Base-by-base conservation (phyloP, 768 basidiomycete species). In the Russula sp. region DNA sequence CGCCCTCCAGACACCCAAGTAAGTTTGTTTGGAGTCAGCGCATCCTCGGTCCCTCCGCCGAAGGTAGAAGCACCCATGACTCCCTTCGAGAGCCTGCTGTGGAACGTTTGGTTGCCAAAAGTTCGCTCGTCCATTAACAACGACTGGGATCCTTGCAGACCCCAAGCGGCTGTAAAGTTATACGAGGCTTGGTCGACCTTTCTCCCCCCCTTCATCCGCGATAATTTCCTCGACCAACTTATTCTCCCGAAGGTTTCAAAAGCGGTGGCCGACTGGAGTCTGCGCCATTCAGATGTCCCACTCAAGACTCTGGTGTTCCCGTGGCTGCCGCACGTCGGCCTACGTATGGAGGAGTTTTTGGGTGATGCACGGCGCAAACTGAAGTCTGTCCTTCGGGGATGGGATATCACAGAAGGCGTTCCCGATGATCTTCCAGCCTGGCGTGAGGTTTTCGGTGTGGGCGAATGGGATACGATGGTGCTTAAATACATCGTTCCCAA, bases 191-290 rank as follows among this genome's bases (percentile, higher is more conserved):
- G 97, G 97, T 83, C 87, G 0, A 82, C 84, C 1, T 85, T 96
- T 67, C 80, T 98, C 1, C 97, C 97, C 0, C 82, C 83, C 0
- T 99, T 98, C 76, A 87, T 99, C 64, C 84, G 85, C 59, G 95
- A 98, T 76, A 99, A 98, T 72, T 81, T 99, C 64, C 84, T 99
- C 66, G 95, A 98, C 72, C 97, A 99, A 74, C 85, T 99, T 26
- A 83, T 99, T 51, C 79, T 99, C 24, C 97, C 97, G 1, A 99
- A 98, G 75, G 83, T 99, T 3, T 83, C 88, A 55, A 86, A 87
- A 67, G 85, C 92, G 3, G 83, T 98, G 38, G 81, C 85, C 5
- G 87, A 91, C 57, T 99, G 97, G 97, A 87, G 80, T 71, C 77
- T 84, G 7, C 85, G 82, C 71, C 80, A 76, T 30, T 81, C 79